phyloP scores from a whole-genome alignment of 2,329 filamentous ascomycete species.

The Aspergillus unguis region DNA sequence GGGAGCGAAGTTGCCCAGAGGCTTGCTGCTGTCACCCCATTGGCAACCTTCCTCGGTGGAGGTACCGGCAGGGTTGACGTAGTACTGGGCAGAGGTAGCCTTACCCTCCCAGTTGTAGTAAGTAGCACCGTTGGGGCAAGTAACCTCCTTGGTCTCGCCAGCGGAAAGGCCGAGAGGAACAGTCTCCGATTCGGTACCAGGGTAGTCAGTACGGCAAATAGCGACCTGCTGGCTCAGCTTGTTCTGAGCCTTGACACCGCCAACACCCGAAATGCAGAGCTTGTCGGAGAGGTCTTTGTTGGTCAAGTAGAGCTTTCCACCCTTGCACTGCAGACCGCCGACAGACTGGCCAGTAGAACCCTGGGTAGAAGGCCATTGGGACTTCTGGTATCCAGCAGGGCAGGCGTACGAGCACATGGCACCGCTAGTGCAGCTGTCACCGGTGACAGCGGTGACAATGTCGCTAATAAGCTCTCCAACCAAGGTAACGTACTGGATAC shows the following conservation, averaged over 20 bases:
- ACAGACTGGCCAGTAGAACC: slow-evolving; percentile 78
- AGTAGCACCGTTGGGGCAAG: slow-evolving; percentile 66
- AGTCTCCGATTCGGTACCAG: slow-evolving; percentile 84
- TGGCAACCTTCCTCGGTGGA: slow-evolving; percentile 65
- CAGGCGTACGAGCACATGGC: slow-evolving; percentile 90
- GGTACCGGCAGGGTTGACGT: slow-evolving; percentile 81
- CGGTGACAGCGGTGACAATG: slow-evolving; percentile 62
- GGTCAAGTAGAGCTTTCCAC: slow-evolving; percentile 74
- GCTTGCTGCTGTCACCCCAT: slow-evolving; percentile 64
- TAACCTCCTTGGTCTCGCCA: slow-evolving; percentile 63
- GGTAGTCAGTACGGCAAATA: slow-evolving; percentile 95
- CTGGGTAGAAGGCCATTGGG: slow-evolving; percentile 80
- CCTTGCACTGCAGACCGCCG: slow-evolving; percentile 74
- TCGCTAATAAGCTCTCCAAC: slow-evolving; percentile 56
- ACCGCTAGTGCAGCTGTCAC: slow-evolving; percentile 59
- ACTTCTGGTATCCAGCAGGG: slow-evolving; percentile 86
- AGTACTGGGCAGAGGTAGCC: slow-evolving; percentile 88
- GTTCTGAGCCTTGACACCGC: slow-evolving; percentile 72
- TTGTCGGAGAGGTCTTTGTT: slow-evolving; percentile 60
- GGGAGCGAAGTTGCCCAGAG: slow-evolving; percentile 79
- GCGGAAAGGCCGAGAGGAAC: slow-evolving; percentile 64
- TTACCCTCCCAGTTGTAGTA: slow-evolving; percentile 78
- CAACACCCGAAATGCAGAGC: slow-evolving; percentile 72
- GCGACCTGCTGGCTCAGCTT: slow-evolving; percentile 63
- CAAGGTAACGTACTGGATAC: slow-evolving; percentile 66